Evolutionary conservation across 2,329 filamentous ascomycete species (phyloP), one percentile per base, ranked within the genome.

Genomic region (Calonectria pteridis): DNA sequence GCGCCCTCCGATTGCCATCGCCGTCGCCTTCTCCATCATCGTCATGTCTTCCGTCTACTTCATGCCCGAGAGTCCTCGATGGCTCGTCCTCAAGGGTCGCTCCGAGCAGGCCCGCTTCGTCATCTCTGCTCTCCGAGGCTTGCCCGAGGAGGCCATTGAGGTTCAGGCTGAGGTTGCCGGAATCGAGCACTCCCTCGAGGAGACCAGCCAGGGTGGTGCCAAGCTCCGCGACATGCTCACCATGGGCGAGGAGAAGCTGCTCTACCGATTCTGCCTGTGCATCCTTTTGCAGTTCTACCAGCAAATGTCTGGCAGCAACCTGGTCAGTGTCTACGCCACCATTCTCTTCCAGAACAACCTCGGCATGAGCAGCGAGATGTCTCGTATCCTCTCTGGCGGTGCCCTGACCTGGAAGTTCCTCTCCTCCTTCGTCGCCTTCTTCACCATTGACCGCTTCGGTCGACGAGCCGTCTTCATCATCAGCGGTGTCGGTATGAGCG

Each of bases 191-290:
- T 87, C 86, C 0, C 84, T 89, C 31, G 87, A 89, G 77, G 83
- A 86, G 69, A 85, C 85, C 11, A 78, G 78, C 64, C 73, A 79
- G 13, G 78, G 81, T 40, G 83, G 81, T 16, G 83, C 83, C 14
- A 85, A 84, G 73, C 80, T 88, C 9, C 80, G 77, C 71, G 85
- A 88, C 71, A 82, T 89, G 77, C 82, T 88, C 76, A 86, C 83
- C 74, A 88, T 87, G 84, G 87, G 87, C 71, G 84, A 87, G 33
- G 87, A 89, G 74, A 87, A 87, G 80, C 84, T 88, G 1, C 80
- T 84, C 28, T 89, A 90, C 81, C 87, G 89, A 10, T 82, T 82
- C 69, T 40, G 65, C 14, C 74, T 82, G 2, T 82, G 79, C 74
- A 80, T 82, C 46, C 50, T 80, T 18, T 75, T 82, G 18, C 81